Evolutionary conservation across 352 stramenopile genomes (phyloP).

Genomic region (Blastocystis sp.): DNA sequence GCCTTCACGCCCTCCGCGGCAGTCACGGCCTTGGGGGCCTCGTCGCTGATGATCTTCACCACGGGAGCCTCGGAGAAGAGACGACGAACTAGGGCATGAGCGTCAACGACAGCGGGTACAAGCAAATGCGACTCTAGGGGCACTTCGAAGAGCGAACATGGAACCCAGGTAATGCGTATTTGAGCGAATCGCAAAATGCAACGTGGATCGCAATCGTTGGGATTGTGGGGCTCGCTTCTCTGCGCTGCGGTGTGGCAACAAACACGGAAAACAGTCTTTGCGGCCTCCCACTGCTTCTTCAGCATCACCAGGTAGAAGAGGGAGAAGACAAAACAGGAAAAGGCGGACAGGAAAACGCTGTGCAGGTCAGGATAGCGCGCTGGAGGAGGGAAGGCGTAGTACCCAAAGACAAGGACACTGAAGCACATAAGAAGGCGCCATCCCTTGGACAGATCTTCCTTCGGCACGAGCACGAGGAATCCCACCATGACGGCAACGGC

Average conservation of each 20-base stretch:
- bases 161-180: not conserved
- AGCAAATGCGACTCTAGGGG: not conserved
- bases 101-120: not conserved
- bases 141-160: conserved; percentile 45
- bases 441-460: not conserved
- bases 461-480: not conserved
- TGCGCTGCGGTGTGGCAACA: not conserved
- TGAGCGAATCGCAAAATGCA: not conserved
- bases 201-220: not conserved
- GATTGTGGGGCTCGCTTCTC: not conserved
- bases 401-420: not conserved
- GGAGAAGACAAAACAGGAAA: conserved; percentile 27
- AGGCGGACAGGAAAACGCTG: conserved; percentile 48
- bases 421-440: not conserved
- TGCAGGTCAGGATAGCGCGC: conserved; percentile 57
- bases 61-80: conserved; percentile 45
- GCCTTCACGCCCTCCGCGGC: not conserved
- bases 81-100: conserved; percentile 37
- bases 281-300: not conserved
- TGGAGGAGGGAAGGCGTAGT: conserved; percentile 49
- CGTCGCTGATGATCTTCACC: conserved; percentile 48
- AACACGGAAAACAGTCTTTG: not conserved
- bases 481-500: not conserved
- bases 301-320: conserved; percentile 28
- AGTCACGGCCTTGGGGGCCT: not conserved